Base-by-base conservation (phyloP, 108 stramenopile genomes). In the Pseudonitzschia pungens region DNA sequence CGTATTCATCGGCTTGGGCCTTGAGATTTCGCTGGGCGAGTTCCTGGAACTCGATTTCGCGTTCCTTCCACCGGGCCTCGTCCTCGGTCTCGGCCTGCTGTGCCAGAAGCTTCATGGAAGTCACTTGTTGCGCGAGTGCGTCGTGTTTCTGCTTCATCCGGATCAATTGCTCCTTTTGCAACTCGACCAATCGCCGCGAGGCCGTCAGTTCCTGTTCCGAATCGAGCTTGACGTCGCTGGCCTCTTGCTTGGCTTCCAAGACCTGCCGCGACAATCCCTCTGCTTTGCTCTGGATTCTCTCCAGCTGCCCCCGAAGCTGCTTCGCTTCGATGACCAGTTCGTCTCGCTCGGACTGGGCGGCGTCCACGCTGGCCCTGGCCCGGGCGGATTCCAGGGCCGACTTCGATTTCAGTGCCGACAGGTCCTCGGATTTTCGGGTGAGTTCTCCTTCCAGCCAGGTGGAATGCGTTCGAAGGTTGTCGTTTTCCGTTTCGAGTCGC, bases 381-480 rank as follows among this genome's bases (percentile, higher is more conserved):
- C 66, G 42, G 14, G 77, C 57, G 14, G 84, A 29, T 44, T 83
- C 87, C 28, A 43, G 44, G 12, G 86, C 69, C 66, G 86, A 71
- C 12, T 70, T 67, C 14, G 60, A 60, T 42, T 83, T 75, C 31
- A 85, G 22, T 2, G 70, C 26, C 18, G 79, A 28, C 4, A 87
- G 71, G 1, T 79, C 62, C 16, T 88, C 67, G 18, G 65, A 73
- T 28, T 77, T 74, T 20, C 70, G 40, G 22, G 77, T 45, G 15
- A 92, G 64, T 71, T 95, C 89, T 66, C 60, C 60, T 40, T 89
- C 84, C 54, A 95, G 71, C 82, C 90, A 91, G 28, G 79, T 78
- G 28, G 83, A 81, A 63, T 95, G 90, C 6, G 85, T 59, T 3
- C 82, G 75, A 24, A 95, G 32, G 9, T 82, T 70, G 16, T 88